Percentiles rank a stretch among this genome's conserved stretches.
Evolutionary conservation across 352 stramenopile species (phyloP).

Genomic region (Globisporangium canariense): DNA sequence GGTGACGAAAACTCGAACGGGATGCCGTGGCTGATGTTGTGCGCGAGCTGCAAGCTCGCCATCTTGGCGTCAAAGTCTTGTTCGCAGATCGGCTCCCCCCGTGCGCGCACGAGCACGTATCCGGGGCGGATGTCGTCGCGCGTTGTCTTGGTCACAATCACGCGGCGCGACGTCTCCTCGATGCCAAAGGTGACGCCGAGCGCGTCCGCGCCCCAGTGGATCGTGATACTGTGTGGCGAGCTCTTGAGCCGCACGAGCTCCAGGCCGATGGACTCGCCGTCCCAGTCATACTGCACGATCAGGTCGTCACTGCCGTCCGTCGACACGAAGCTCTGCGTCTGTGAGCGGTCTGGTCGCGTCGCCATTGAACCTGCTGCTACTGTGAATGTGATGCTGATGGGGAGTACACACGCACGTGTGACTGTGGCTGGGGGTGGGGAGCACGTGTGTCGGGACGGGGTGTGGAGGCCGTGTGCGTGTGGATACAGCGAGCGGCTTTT

Average conservation of each 20-base stretch:
- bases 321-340: slow-evolving; percentile 39
- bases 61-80: slow-evolving; percentile 54
- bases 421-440: not conserved
- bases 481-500: not conserved
- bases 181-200: slow-evolving; percentile 76
- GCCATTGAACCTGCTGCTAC: not conserved
- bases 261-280: slow-evolving; percentile 47
- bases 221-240: slow-evolving; percentile 16
- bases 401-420: not conserved
- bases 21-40: slow-evolving; percentile 39
- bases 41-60: slow-evolving; percentile 45
- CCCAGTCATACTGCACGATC: slow-evolving; percentile 55
- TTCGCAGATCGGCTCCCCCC: slow-evolving; percentile 39
- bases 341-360: slow-evolving; percentile 17
- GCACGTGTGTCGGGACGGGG: too few species aligned
- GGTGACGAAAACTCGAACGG: slow-evolving; percentile 61
- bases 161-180: slow-evolving; percentile 58
- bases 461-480: not conserved
- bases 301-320: slow-evolving; percentile 46
- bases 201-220: slow-evolving; percentile 40
- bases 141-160: slow-evolving; percentile 63
- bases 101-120: slow-evolving; percentile 52
- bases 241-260: slow-evolving; percentile 52
- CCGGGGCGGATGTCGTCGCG: slow-evolving; percentile 50
- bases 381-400: not conserved